Evolutionary conservation across 257 asterid genomes (phyloP).

Genomic region (Asclepias syriaca): DNA sequence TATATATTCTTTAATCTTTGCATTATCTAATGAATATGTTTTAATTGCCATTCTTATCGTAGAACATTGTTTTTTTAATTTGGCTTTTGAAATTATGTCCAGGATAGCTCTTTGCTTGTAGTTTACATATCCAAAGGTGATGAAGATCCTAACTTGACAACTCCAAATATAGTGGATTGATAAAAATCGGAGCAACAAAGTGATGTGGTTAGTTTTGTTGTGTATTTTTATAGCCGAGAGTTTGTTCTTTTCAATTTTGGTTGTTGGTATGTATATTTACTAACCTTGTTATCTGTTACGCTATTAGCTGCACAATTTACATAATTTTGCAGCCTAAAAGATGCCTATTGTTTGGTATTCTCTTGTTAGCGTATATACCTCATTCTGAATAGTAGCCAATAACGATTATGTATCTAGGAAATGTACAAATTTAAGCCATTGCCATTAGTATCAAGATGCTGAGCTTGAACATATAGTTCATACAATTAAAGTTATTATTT

Average conservation of each 20-base stretch:
- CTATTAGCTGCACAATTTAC: not conserved
- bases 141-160: not conserved
- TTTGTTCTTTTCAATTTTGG: not conserved
- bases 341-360: not conserved
- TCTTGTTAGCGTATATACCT: not conserved
- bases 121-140: not conserved
- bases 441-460: not conserved
- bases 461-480: not conserved
- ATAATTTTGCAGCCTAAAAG: not conserved
- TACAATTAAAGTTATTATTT: not conserved
- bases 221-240: not conserved
- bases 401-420: not conserved
- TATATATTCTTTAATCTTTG: too few relatives aligned
- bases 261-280: not conserved
- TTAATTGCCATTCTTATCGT: too few relatives aligned
- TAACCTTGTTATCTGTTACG: not conserved
- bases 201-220: conserved; percentile 2
- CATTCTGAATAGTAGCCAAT: not conserved
- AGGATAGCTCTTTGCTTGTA: conserved; percentile 5
- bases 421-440: not conserved
- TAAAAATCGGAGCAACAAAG: not conserved
- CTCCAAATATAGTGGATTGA: not conserved
- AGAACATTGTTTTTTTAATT: not conserved
- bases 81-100: conserved; percentile 9
- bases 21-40: too few relatives aligned